Evolutionary conservation across 2,329 filamentous ascomycete species (phyloP).

Genomic region (Aspergillus felis): DNA sequence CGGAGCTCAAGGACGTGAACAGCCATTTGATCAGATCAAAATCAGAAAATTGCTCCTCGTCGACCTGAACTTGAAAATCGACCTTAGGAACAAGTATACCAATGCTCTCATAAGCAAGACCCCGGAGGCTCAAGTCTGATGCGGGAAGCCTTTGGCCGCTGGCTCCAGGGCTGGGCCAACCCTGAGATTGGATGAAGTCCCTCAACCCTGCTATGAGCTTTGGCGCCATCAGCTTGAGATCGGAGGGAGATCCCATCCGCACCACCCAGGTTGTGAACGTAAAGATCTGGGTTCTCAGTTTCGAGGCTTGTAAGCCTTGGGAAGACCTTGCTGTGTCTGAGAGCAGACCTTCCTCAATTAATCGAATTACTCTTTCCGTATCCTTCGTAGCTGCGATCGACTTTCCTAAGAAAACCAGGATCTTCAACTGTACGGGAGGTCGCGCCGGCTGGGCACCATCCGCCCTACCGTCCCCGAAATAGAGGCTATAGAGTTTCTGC

Average conservation of each 20-base stretch:
- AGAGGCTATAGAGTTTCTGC: slow-evolving; percentile 65
- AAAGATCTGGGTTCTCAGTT: slow-evolving; percentile 78
- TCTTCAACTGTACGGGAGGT: slow-evolving; percentile 70
- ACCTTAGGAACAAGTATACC: slow-evolving; percentile 64
- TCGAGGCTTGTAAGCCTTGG: slow-evolving; percentile 68
- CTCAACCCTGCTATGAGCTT: slow-evolving; percentile 66
- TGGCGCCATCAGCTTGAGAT: slow-evolving; percentile 63
- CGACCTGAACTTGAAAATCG: slow-evolving; percentile 33
- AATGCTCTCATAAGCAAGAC: slow-evolving; percentile 85
- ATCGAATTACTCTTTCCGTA: slow-evolving; percentile 61
- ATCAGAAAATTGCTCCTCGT: slow-evolving; percentile 43
- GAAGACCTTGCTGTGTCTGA: slow-evolving; percentile 40
- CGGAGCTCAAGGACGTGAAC: slow-evolving; percentile 76
- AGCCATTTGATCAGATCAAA: slow-evolving; percentile 66
- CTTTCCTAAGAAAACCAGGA: slow-evolving; percentile 71
- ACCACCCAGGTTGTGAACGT: slow-evolving; percentile 85
- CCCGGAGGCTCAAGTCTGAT: slow-evolving; percentile 65
- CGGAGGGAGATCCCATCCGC: slow-evolving; percentile 60
- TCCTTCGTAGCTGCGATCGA: slow-evolving; percentile 71
- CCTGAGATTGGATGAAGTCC: slow-evolving; percentile 72
- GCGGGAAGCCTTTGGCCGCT: slow-evolving; percentile 52
- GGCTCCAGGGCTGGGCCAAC: slow-evolving; percentile 67
- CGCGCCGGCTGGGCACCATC: slow-evolving; percentile 49
- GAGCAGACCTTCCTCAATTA: slow-evolving; percentile 64
- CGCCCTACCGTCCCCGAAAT: slow-evolving; percentile 56